Evolutionary conservation across 2,329 filamentous ascomycete genomes (phyloP), one percentile per base, ranked within the genome.

Genomic region (Aspergillus sp.): DNA sequence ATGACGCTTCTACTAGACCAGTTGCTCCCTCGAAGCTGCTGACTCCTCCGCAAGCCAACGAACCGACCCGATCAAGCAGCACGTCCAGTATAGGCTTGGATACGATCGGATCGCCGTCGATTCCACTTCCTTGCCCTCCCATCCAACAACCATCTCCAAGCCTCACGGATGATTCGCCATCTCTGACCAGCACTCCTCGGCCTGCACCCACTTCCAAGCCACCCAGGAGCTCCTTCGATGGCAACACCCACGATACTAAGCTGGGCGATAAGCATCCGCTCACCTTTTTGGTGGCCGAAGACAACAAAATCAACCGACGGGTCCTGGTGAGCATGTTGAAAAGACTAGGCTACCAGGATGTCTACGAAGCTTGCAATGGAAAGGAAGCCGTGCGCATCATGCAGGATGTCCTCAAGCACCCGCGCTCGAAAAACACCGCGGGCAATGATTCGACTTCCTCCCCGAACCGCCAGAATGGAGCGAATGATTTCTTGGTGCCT

Each of bases 261-360:
- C 75, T 88, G 3, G 83, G 81, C 3, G 70, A 73, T 44, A 82
- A 81, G 59, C 76, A 82, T 54, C 86, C 86, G 1, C 75, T 89
- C 8, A 86, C 80, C 9, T 85, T 89, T 57, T 76, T 89, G 2
- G 82, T 89, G 1, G 86, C 84, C 3, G 86, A 89, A 70, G 86
- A 89, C 68, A 89, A 89, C 67, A 81, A 81, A 56, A 87, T 89
- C 68, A 88, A 89, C 62, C 82, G 86, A 50, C 83, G 82, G 43
- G 79, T 89, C 0, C 76, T 88, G 14, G 79, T 86, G 24, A 83
- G 74, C 60, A 88, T 88, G 80, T 79, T 89, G 7, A 74, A 74
- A 19, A 86, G 86, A 59, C 79, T 89, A 13, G 86, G 86, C 11
- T 89, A 89, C 66, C 74, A 73, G 24, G 77, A 79, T 50, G 78